These are phyloP conservation scores for Syncephalis fuscata DNA, from an alignment of 371 early-diverging fungal species.

Conservation along the genomic window DNA sequence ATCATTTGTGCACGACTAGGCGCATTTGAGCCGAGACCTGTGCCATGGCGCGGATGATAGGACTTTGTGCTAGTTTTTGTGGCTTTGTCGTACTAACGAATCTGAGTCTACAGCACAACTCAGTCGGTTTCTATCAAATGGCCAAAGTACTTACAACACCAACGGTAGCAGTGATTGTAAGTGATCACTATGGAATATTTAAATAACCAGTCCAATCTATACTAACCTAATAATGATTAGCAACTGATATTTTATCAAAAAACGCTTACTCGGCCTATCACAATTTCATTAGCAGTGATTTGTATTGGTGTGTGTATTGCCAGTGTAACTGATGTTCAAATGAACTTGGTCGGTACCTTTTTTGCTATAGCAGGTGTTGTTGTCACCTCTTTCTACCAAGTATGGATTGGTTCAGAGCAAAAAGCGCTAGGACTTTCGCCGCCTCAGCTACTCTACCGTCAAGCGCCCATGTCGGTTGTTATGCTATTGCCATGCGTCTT, in stretches of 20 bases:
- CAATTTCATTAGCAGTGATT: conserved; percentile 7
- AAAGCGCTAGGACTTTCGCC: conserved; percentile 12
- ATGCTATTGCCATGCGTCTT: conserved; percentile 9
- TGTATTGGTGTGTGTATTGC: conserved; percentile 13
- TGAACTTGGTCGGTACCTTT: conserved; percentile 11
- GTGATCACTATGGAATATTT: too few relatives aligned
- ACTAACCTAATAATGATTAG: too few relatives aligned
- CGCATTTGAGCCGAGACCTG: conserved; percentile 8
- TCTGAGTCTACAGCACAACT: conserved; percentile 14
- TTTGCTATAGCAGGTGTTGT: conserved; percentile 11
- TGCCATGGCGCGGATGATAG: conserved; percentile 6
- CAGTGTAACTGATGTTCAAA: conserved; percentile 10
- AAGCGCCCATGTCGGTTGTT: conserved; percentile 12
- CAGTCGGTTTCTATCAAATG: conserved; percentile 18
- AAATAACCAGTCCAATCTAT: too few relatives aligned
- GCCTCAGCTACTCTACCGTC: conserved; percentile 12
- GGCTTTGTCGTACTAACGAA: conserved; percentile 17
- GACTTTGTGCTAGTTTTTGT: conserved; percentile 10
- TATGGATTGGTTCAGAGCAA: conserved; percentile 15
- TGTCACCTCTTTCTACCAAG: conserved; percentile 13
- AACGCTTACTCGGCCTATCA: conserved; percentile 5
- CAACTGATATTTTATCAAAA: conserved; percentile 11
- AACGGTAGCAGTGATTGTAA: conserved; percentile 6
- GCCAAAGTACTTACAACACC: conserved; percentile 17
- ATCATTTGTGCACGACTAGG: conserved; percentile 9